Evolutionary conservation across 108 stramenopile genomes (phyloP), one percentile per base, ranked within the genome.

Genomic region (Cyclotella kingstonii): DNA sequence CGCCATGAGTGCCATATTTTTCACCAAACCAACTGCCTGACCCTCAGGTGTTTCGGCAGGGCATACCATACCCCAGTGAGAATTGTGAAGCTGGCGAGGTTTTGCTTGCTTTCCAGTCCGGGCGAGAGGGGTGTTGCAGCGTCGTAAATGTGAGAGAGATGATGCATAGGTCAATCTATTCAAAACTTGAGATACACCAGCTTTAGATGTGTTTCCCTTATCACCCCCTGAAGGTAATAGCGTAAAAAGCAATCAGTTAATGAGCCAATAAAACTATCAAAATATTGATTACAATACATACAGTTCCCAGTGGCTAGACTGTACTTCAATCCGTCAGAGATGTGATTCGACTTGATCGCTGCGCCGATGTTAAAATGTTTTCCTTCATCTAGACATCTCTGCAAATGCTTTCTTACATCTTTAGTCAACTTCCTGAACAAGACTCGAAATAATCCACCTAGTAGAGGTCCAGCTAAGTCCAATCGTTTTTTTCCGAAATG

Each of bases 401-500:
- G 95, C 63, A 98, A 86, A 55, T 96, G 91, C 19, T 81, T 84
- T 29, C 91, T 81, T 19, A 97, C 91, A 63, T 97, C 96, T 69
- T 89, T 90, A 38, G 93, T 97, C 47, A 99, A 73, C 73, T 96
- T 96, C 27, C 91, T 65, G 72, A 99, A 98, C 35, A 99, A 81
- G 50, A 94, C 66, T 29, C 97, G 86, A 72, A 99, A 99, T 30
- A 98, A 79, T 29, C 95, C 93, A 15, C 94, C 96, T 22, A 99
- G 63, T 43, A 99, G 66, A 10, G 96, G 94, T 41, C 99, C 99
- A n/a, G 98, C 98, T 77, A 99, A 79, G 84, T 99, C 99, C 34
- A 98, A 63, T 19, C 99, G 90, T 73, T 99, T 99, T 89, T 99
- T 99, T 55, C 98, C 99, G 82, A 97, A 98, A 57, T 99, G 98